A percentile compares a stretch with the other conserved stretches of the same genome.
Conservation (phyloP, 805 yeast species). For the Yamadazyma tumulicola region DNA sequence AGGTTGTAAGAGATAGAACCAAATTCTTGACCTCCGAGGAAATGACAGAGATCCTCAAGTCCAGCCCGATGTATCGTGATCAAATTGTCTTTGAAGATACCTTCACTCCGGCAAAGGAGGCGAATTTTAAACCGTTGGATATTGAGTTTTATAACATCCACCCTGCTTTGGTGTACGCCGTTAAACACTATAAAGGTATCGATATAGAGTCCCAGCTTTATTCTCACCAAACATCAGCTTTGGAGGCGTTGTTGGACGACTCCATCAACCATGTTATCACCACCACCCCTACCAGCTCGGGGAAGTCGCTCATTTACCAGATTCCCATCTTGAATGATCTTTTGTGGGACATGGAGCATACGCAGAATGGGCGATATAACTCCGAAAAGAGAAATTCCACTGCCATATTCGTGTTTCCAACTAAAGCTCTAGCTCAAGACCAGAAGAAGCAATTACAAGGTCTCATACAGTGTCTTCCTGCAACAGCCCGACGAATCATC, state of each 20-base stretch:
- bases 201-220: constrained; percentile 51
- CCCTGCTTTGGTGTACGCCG: constrained; percentile 45
- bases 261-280: constrained; percentile 63
- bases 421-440: constrained; percentile 97
- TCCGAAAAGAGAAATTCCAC: constrained; percentile 39
- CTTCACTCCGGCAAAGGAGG: constrained; percentile 41
- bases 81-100: constrained; percentile 60
- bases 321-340: constrained; percentile 64
- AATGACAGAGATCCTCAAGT: constrained; percentile 48
- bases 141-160: constrained; percentile 32
- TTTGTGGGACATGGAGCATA: constrained; percentile 28
- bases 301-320: constrained; percentile 91
- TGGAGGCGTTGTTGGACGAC: constrained; percentile 47
- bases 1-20: constrained; percentile 3
- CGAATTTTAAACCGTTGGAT: constrained; percentile 43
- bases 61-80: constrained; percentile 49
- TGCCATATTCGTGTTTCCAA: constrained; percentile 88
- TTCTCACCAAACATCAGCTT: constrained; percentile 78
- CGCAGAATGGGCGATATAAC: neutral
- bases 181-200: constrained; percentile 45
- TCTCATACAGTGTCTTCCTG: constrained; percentile 48
- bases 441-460: constrained; percentile 78
- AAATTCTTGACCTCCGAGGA: constrained; percentile 39
- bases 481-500: constrained; percentile 34
- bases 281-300: constrained; percentile 95